Conservation (phyloP, 345 rosid species). For the Limnanthes douglasii region DNA sequence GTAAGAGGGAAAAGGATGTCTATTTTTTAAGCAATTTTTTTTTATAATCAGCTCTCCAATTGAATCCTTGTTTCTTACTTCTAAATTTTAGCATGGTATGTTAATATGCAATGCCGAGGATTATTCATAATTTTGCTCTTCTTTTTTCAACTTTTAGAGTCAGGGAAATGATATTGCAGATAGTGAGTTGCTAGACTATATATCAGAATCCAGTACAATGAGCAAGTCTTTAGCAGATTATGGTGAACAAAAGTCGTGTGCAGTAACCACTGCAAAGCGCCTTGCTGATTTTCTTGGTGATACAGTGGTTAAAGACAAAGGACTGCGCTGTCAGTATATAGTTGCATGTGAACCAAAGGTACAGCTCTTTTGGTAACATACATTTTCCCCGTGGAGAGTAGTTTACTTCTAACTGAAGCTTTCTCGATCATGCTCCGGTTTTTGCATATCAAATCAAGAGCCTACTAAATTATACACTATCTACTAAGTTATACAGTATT, state of each 20-base stretch:
- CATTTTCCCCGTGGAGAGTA: too few species aligned
- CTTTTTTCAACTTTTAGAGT: slow-evolving; percentile 34
- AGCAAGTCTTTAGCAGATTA: slow-evolving; percentile 95
- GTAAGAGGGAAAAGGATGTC: slow-evolving; percentile 9
- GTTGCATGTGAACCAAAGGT: slow-evolving; percentile 95
- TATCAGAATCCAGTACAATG: slow-evolving; percentile 99
- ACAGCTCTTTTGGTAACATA: too few species aligned
- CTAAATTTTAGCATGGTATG: neutral
- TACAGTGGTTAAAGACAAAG: slow-evolving; percentile 93
- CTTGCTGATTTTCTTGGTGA: slow-evolving; percentile 91
- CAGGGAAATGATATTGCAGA: slow-evolving; percentile 88
- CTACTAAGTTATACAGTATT: too few species aligned
- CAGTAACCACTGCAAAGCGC: slow-evolving; percentile 94
- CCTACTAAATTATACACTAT: too few species aligned
- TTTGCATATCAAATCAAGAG: too few species aligned
- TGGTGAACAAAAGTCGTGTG: slow-evolving; percentile 93
- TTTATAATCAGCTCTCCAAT: neutral
- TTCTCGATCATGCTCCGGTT: too few species aligned
- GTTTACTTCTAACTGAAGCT: too few species aligned
- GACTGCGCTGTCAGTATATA: slow-evolving; percentile 90
- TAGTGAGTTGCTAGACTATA: slow-evolving; percentile 84
- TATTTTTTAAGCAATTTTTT: slow-evolving; percentile 1
- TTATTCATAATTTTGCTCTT: slow-evolving; percentile 6
- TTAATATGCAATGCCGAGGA: neutral
- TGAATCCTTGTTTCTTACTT: neutral